These are phyloP conservation scores for Talaromyces sp. DNA, from an alignment of 2,329 filamentous ascomycete genomes.

Conservation along the genomic window DNA sequence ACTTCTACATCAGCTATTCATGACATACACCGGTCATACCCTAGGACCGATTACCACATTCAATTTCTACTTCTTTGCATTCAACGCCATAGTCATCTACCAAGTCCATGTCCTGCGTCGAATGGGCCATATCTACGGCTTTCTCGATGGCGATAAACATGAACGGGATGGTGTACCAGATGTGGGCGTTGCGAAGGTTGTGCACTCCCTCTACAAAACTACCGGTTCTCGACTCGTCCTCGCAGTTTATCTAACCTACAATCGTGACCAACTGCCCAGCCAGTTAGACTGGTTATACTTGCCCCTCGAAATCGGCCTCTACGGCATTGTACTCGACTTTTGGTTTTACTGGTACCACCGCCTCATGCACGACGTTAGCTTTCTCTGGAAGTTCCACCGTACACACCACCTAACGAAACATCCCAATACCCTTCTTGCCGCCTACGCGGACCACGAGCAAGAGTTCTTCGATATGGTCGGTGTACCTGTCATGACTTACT, in stretches of 20 bases:
- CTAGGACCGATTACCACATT: constrained; percentile 37
- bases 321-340: constrained; percentile 29
- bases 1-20: constrained; percentile 41
- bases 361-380: constrained; percentile 45
- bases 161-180: constrained; percentile 46
- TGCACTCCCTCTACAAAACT: constrained; percentile 37
- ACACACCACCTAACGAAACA: constrained; percentile 53
- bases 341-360: constrained; percentile 35
- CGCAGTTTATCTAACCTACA: constrained; percentile 36
- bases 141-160: constrained; percentile 28
- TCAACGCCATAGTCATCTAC: constrained; percentile 46
- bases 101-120: constrained; percentile 30
- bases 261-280: constrained; percentile 24
- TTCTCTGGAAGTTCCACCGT: constrained; percentile 49
- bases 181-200: constrained; percentile 39
- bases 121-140: constrained; percentile 24
- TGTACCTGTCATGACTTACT: constrained; percentile 45
- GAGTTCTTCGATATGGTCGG: constrained; percentile 49
- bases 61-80: constrained; percentile 43
- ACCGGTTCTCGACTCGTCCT: constrained; percentile 38
- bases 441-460: constrained; percentile 49
- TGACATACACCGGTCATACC: constrained; percentile 32
- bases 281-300: constrained; percentile 39
- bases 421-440: constrained; percentile 46
- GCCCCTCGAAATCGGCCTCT: constrained; percentile 34